Base-by-base conservation (phyloP, 768 basidiomycete species). In the Pleurotus giganteus region DNA sequence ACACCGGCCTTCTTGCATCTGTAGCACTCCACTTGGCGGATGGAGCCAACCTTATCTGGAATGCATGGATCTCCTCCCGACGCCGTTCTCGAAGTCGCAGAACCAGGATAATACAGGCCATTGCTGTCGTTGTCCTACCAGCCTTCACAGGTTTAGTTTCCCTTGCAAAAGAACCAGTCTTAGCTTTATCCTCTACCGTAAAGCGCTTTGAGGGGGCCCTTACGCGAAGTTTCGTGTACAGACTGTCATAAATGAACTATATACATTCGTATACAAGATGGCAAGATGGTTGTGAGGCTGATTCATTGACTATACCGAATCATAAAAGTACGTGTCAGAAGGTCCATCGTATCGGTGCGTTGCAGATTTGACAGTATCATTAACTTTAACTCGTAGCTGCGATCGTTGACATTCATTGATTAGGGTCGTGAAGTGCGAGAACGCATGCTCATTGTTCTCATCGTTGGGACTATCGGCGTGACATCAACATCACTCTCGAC, bases 371-470 rank as follows among this genome's bases (percentile, higher is more conserved):
- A n/a, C n/a, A n/a, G n/a, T n/a, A n/a, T n/a, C n/a, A n/a, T n/a
- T n/a, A n/a, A n/a, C n/a, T n/a, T n/a, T n/a, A n/a, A n/a, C n/a
- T n/a, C n/a, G n/a, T n/a, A n/a, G n/a, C n/a, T n/a, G n/a, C n/a
- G n/a, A n/a, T n/a, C n/a, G n/a, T n/a, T n/a, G n/a, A n/a, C n/a
- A n/a, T n/a, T n/a, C n/a, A n/a, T n/a, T n/a, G n/a, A 31, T 50
- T 47, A 37, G 27, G 47, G 23, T 2, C 36, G 47, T 19, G 58
- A 29, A 47, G 57, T 47, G 19, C 72, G 69, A 53, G 79, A 79
- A 12, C 80, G 74, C 75, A 83, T 78, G 58, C 81, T 83, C 81
- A 83, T 80, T 6, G 81, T 84, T 49, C 81, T 69, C 81, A 84
- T 84, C 9, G 82, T 84, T 23, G 82, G 82, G 79, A 82, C 82